A percentile compares a stretch with the other conserved stretches of the same genome.
Conservation (phyloP, 441 rosid species). For the Euphorbia schlechtendalii region DNA sequence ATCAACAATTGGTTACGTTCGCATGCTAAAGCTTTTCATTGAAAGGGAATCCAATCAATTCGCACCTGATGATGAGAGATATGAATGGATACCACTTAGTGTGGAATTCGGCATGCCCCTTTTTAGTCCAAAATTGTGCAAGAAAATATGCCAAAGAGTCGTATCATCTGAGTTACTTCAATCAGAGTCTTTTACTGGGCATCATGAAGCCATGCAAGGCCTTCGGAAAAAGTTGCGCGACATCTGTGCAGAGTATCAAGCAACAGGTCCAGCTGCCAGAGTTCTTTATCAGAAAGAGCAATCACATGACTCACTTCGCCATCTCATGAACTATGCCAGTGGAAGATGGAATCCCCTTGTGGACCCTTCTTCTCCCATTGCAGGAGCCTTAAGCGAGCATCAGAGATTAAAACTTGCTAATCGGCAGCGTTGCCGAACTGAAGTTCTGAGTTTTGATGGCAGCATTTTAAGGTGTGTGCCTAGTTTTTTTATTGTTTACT, state of each 20-base stretch:
- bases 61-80: slow-evolving; percentile 52
- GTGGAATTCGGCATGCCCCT: slow-evolving; percentile 95
- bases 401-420: slow-evolving; percentile 78
- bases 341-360: slow-evolving; percentile 97
- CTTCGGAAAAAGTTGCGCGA: slow-evolving; percentile 67
- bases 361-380: slow-evolving; percentile 89
- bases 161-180: slow-evolving; percentile 80
- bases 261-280: slow-evolving; percentile 91
- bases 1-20: slow-evolving; percentile 86
- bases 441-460: slow-evolving; percentile 97
- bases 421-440: slow-evolving; percentile 76
- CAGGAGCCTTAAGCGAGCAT: slow-evolving; percentile 68
- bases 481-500: no score
- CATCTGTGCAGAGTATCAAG: slow-evolving; percentile 87
- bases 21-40: slow-evolving; percentile 72
- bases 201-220: slow-evolving; percentile 84
- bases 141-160: slow-evolving; percentile 79
- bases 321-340: slow-evolving; percentile 85
- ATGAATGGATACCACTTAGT: slow-evolving; percentile 90
- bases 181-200: slow-evolving; percentile 72
- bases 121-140: slow-evolving; percentile 83
- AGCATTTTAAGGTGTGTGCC: slow-evolving; percentile 82
- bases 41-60: slow-evolving; percentile 57
- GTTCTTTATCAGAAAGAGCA: slow-evolving; percentile 95
- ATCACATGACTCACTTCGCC: slow-evolving; percentile 46